Evolutionary conservation across 2,329 filamentous ascomycete genomes (phyloP), one percentile per base, ranked within the genome.

Genomic region (Calonectria hongkongensis): DNA sequence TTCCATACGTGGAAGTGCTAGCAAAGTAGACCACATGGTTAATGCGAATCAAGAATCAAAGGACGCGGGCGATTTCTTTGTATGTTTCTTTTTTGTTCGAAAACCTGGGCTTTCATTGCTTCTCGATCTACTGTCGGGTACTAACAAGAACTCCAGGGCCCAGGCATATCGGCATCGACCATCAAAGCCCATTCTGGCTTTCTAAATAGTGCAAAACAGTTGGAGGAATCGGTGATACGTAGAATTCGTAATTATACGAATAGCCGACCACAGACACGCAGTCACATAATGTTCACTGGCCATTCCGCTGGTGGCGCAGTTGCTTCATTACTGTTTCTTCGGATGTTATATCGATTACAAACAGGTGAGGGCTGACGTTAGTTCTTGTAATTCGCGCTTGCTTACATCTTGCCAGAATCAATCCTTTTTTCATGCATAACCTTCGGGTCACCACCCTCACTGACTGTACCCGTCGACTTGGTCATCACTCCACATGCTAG

Each of bases 281-380:
- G 18, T 10, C 51, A 56, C 30, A 39, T 56, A 18, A 56, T 56
- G 51, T 36, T 56, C n/a, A 56, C 51, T 25, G 51, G 51, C 18
- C 51, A 56, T 56, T 56, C 30, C 6, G 51, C 51, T 8, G 51
- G 51, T 12, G 51, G 30, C 13, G 30, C 30, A 10, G 51, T 56
- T 33, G 30, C 51, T 21, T 56, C 30, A 15, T 56, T 56, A 15
- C 30, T 56, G n/a, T 56, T 56, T 56, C 51, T 56, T 39, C 51
- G 51, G 4, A 30, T 56, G 33, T 16, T 39, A 4, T 12, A 30
- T 39, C 51, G 51, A n/a, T n/a, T 56, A 25, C 30, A 56, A 39
- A 25, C 51, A 56, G 30, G 51, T 56, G n/a, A 36, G 18, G 4
- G 25, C 12, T 13, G 16, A 6, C 12, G 5, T 3, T 1, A 13